phyloP scores from a whole-genome alignment of 2,329 filamentous ascomycete genomes.

The Talaromyces amestolkiae region DNA sequence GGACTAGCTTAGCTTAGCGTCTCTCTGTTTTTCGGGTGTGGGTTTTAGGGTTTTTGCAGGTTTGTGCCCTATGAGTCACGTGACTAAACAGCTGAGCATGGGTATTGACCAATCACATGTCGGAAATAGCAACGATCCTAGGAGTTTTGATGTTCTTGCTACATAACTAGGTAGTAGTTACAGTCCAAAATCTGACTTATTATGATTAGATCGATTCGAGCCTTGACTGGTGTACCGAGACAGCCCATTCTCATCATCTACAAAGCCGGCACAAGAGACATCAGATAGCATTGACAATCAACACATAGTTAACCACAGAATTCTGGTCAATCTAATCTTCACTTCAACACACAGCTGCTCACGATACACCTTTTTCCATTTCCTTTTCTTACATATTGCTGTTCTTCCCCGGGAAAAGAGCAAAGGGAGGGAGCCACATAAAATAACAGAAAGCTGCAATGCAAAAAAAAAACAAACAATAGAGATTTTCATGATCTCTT shows the following conservation, averaged over 20 bases:
- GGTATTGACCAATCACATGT: constrained; percentile 3
- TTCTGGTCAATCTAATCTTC: not conserved
- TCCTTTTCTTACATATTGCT: constrained; percentile 15
- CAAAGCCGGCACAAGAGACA: not conserved
- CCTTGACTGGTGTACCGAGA: not conserved
- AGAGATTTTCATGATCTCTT: constrained; percentile 34
- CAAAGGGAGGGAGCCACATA: constrained; percentile 8
- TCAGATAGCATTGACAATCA: not conserved
- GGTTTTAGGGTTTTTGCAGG: constrained; percentile 17
- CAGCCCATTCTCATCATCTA: not conserved
- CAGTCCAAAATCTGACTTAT: not conserved
- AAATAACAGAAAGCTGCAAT: constrained; percentile 5
- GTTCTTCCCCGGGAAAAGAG: not conserved
- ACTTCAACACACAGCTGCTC: not conserved
- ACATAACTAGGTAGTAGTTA: not conserved
- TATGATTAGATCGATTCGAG: not conserved
- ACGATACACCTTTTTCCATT: constrained; percentile 9
- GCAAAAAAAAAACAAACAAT: not conserved
- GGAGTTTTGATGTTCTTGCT: not conserved
- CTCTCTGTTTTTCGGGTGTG: constrained; percentile 21
- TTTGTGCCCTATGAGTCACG: constrained; percentile 14
- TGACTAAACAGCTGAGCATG: not conserved
- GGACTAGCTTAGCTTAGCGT: constrained; percentile 24
- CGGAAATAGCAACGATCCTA: not conserved
- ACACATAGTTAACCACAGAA: not conserved